Evolutionary conservation across 2,329 filamentous ascomycete species (phyloP), one percentile per base, ranked within the genome.

Genomic region (Periconia macrospinosa): DNA sequence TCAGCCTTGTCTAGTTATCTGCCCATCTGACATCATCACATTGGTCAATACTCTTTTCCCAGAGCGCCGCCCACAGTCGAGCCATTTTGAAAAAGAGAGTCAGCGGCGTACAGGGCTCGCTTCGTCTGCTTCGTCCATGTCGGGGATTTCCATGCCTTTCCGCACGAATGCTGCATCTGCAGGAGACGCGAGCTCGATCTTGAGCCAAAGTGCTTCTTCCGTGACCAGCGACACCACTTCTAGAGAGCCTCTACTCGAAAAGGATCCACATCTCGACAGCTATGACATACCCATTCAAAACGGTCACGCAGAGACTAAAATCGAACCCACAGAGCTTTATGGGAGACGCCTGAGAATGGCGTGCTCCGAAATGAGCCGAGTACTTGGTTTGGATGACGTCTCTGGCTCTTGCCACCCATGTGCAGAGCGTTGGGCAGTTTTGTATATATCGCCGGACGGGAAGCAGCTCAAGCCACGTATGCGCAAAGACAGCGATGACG

Each of bases 21-120:
- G 89, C 67, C 86, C 90, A 35, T 83, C 89, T 41, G 92, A 97
- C 70, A 78, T 96, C 60, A 79, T 89, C 35, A 92, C 90, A 2
- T 76, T 96, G 63, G 84, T 95, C 58, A 91, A 94, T 71, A 88
- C 89, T 11, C 82, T 97, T 14, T 96, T 92, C 67, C 92, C 92
- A 0, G 87, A 91, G 64, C 81, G 83, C 50, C 80, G 87, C 41
- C 86, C 88, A 1, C 79, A 81, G 35, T 90, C 87, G 60, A 79
- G 61, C 68, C 78, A 63, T 65, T 76, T 61, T 65, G 74, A 68
- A 68, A 81, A 73, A 49, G 71, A 72, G 20, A 58, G 71, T 78
- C 52, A 69, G 37, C 81, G 84, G 37, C 73, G 70, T n/a, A 74
- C 72, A 19, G 76, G 78, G 3, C 62, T 79, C 20, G 67, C 70